A percentile compares a stretch with the other conserved stretches of the same genome.
These are phyloP conservation scores for Saccharomycopsis selenospora DNA, from an alignment of 805 yeast genomes.

Conservation along the genomic window DNA sequence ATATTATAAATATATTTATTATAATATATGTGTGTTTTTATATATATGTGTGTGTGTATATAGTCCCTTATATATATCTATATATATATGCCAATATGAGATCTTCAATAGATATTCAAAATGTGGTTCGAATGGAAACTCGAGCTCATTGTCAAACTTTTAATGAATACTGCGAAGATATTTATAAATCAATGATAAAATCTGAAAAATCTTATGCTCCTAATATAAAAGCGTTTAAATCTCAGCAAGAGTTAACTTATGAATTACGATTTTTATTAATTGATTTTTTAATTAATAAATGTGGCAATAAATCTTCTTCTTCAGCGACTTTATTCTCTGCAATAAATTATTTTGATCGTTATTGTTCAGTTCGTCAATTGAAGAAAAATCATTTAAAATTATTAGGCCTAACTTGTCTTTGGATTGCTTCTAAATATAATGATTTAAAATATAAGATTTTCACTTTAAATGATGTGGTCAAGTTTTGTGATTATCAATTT, in stretches of 20 bases:
- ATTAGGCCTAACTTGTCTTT: slow-evolving; percentile 38
- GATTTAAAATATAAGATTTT: slow-evolving; percentile 15
- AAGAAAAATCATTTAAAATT: slow-evolving; percentile 32
- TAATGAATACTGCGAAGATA: slow-evolving; percentile 13
- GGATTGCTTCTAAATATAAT: slow-evolving; percentile 38
- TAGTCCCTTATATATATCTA: no score
- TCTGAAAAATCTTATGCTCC: slow-evolving; percentile 5
- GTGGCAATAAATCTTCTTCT: slow-evolving; percentile 33
- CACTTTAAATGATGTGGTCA: slow-evolving; percentile 7
- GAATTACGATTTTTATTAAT: slow-evolving; percentile 8
- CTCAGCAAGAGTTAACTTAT: slow-evolving; percentile 12
- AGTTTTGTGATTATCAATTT: slow-evolving; percentile 3
- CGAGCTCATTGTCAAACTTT: slow-evolving; percentile 9
- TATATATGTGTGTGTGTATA: no score
- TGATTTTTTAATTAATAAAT: slow-evolving; percentile 11
- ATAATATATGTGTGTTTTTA: no score
- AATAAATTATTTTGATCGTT: slow-evolving; percentile 34
- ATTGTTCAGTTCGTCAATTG: slow-evolving; percentile 30
- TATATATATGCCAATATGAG: no score
- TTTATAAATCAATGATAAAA: neutral
- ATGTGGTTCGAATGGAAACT: slow-evolving; percentile 4
- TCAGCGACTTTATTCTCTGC: slow-evolving; percentile 41
- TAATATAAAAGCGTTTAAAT: slow-evolving; percentile 6
- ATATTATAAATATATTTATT: no score
- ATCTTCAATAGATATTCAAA: no score